Evolutionary conservation across 140 eudicot species (phyloP), one percentile per base, ranked within the genome.

Genomic region (Erigeron philadelphicus): DNA sequence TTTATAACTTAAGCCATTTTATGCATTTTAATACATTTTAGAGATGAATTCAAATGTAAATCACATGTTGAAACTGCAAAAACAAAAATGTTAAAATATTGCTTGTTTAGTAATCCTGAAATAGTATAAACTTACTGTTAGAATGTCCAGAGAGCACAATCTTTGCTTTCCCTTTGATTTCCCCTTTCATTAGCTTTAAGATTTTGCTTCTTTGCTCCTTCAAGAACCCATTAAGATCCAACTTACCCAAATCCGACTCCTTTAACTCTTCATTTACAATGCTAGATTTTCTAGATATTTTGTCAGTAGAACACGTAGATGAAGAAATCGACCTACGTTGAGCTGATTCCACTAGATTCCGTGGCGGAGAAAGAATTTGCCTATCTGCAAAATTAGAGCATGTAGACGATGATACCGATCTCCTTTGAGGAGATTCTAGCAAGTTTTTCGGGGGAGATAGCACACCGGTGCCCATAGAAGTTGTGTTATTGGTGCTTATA

Each of bases 71-170:
- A 31, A 31, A 31, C 38, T 31, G 38, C 38, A 31, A 31, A 31
- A 31, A 31, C 38, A 31, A 2, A 31, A 31, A 31, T 31, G 38
- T 31, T 31, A 31, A 31, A 31, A 31, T 31, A 25, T 31, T 31
- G 38, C 38, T 31, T 31, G 25, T 7, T 10, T 49, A 40, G 10
- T 10, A 71, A 73, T 10, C 6, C 16, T 47, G 47, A 69, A 69
- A 60, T 25, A 19, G 1, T 55, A 56, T 9, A 54, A 10, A 79
- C 84, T 77, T 67, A 88, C 96, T 86, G 64, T 88, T 88, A 50
- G 96, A 77, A 70, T 90, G 86, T 72, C 96, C 96, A 31, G 96
- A 88, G 54, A 88, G 88, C 67, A 88, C 83, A 56, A 88, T 84
- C 79, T 86, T 88, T 61, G 94, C 94, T 72, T 80, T 88, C 64